Evolutionary conservation across 2,329 filamentous ascomycete genomes (phyloP).

Genomic region (Claviceps cyperi): DNA sequence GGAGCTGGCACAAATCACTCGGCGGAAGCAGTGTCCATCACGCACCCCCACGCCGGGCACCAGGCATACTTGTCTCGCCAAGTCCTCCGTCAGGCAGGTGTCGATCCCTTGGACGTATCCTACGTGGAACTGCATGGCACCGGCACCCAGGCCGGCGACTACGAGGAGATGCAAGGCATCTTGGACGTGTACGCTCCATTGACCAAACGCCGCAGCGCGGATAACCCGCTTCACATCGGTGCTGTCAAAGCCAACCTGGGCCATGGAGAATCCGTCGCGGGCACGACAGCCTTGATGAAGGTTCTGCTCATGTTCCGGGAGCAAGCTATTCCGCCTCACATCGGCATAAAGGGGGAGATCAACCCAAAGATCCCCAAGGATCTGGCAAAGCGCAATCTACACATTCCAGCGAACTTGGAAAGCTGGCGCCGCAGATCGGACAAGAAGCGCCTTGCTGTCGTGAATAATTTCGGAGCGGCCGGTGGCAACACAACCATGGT

Average conservation of each 20-base stretch:
- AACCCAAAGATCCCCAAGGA: conserved; percentile 46
- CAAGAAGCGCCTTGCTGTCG: conserved; percentile 32
- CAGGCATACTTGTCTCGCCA: conserved; percentile 54
- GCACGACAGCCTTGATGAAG: conserved; percentile 48
- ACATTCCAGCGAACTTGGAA: conserved; percentile 40
- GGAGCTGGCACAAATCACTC: conserved; percentile 70
- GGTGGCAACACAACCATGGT: conserved; percentile 57
- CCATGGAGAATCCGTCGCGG: conserved; percentile 47
- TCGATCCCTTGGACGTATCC: conserved; percentile 62
- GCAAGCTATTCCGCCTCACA: conserved; percentile 47
- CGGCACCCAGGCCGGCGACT: conserved; percentile 77
- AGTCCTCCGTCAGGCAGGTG: conserved; percentile 55
- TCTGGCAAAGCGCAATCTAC: conserved; percentile 40
- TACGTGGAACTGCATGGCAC: conserved; percentile 92
- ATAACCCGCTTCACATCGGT: conserved; percentile 45
- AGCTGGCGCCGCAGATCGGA: conserved; percentile 29
- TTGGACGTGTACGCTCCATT: conserved; percentile 39
- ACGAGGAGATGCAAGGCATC: conserved; percentile 70
- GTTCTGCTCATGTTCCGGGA: conserved; percentile 51
- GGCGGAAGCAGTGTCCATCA: conserved; percentile 68
- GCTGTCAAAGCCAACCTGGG: conserved; percentile 51
- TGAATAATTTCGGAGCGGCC: conserved; percentile 60
- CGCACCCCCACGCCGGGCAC: conserved; percentile 63
- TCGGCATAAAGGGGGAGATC: conserved; percentile 51
- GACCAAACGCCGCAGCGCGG: conserved; percentile 24